A percentile compares a stretch with the other conserved stretches of the same genome.
phyloP scores from a whole-genome alignment of 1,284 basidiomycete genomes.

The Apiotrichum mycotoxinovorans region DNA sequence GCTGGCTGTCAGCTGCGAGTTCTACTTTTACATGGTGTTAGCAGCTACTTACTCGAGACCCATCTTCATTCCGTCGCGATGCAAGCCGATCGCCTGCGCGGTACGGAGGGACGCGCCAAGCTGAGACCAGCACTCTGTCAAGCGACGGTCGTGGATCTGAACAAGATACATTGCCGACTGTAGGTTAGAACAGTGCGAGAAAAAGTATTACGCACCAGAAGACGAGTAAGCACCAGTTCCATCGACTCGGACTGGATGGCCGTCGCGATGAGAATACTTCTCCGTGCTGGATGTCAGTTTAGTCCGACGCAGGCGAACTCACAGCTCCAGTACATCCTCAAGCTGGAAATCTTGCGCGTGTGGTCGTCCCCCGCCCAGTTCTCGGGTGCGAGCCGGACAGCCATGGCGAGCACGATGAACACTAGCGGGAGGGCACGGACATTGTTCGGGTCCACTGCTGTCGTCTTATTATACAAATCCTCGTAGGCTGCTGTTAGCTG shows the following conservation, averaged over 20 bases:
- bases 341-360: constrained; percentile 68
- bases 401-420: constrained; percentile 89
- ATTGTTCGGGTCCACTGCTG: constrained; percentile 71
- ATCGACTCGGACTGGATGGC: constrained; percentile 85
- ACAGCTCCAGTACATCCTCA: constrained; percentile 93
- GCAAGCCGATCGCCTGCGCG: constrained; percentile 87
- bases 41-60: constrained; percentile 55
- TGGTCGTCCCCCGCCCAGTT: constrained; percentile 73
- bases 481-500: constrained; percentile 57
- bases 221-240: constrained; percentile 80
- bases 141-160: constrained; percentile 55
- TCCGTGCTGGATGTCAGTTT: constrained; percentile 59
- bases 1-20: constrained; percentile 42
- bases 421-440: constrained; percentile 83
- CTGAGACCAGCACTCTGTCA: constrained; percentile 85
- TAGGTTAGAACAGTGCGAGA: constrained; percentile 8
- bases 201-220: constrained; percentile 61
- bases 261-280: constrained; percentile 79
- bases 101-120: constrained; percentile 87
- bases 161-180: constrained; percentile 88
- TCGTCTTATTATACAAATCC: constrained; percentile 70
- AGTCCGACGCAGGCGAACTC: constrained; percentile 36
- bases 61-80: constrained; percentile 83
- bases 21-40: neutral
- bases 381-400: constrained; percentile 79